Conservation (phyloP, 257 asterid species). For the Lithospermum erythrorhizon region DNA sequence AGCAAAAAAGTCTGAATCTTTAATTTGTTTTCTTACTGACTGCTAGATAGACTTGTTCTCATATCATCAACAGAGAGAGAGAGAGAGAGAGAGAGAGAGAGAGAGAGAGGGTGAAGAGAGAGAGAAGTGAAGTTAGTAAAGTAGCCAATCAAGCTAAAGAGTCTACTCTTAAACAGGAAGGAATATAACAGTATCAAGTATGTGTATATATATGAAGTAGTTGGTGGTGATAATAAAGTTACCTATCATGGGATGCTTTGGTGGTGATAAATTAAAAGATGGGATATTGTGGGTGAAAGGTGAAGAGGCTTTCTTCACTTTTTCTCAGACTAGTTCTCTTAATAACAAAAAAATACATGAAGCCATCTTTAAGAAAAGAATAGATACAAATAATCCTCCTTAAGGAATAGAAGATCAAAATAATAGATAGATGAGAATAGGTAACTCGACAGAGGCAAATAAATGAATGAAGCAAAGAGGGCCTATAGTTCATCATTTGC, state of each 20-base stretch:
- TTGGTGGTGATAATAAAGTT: slow-evolving; percentile 2
- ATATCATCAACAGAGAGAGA: slow-evolving; percentile 2
- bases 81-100: background rate
- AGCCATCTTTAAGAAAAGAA: background rate
- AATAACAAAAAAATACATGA: slow-evolving; percentile 35
- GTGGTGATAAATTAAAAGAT: background rate
- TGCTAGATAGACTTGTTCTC: slow-evolving; percentile 12
- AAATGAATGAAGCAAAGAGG: background rate
- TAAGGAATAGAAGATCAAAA: background rate
- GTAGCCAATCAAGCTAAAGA: background rate
- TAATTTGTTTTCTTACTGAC: slow-evolving; percentile 4
- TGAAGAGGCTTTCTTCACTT: slow-evolving; percentile 1
- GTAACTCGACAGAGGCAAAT: background rate
- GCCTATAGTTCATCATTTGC: background rate
- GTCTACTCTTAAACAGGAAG: background rate
- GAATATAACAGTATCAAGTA: background rate
- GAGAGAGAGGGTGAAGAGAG: background rate
- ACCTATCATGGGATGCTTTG: background rate
- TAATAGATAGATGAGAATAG: background rate
- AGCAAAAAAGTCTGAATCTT: slow-evolving; percentile 23
- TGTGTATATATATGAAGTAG: background rate
- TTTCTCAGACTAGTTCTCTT: slow-evolving; percentile 20
- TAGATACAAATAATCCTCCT: background rate
- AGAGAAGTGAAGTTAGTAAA: slow-evolving; percentile 3
- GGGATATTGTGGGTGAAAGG: background rate